Base-by-base conservation (phyloP, 176 grass and related monocot genomes). In the Oryza rufipogon region DNA sequence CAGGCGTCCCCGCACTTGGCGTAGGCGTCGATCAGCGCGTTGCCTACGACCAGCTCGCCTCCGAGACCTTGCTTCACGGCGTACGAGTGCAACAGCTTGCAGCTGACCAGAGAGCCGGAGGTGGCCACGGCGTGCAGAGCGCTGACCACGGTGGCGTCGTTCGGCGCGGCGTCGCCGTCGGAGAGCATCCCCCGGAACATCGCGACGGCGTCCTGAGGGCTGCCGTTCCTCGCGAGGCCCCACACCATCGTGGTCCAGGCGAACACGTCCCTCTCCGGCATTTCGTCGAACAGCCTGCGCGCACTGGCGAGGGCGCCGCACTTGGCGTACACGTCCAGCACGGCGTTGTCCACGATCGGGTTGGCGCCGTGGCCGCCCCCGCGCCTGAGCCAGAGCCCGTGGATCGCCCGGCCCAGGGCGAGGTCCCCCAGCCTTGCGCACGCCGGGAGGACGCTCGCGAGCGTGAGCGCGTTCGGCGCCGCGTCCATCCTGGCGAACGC, bases 211-310 rank as follows among this genome's bases (percentile, higher is more conserved):
- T 86, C 82, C 30, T 76, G 85, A 11, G 73, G 83, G 60, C 16
- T 23, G 30, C 64, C 78, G 68, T 83, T 39, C 71, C 79, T 39
- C 34, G 85, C 88, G 61, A 75, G 83, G 5, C 86, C 88, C 63
- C 85, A 86, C 65, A 83, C 84, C 91, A 93, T 66, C 11, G 91
- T 25, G 34, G 82, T 93, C 88, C 88, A 90, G 64, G 82, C 36
- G 54, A 79, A 30, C 5, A 93, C 88, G 52, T 90, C 91, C 52
- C 83, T 38, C 2, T 11, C 13, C 9, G 86, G 88, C 64, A 93
- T 93, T 90, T 78, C 79, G 32, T 76, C 91, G 75, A 93, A 93
- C 88, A 88, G 34, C 4, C 41, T 36, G 64, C 83, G 85, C 64
- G 85, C 85, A 68, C 13, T 33, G 36, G 15, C 32, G n/a, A 88